Base-by-base conservation (phyloP, 176 grass and related monocot genomes). In the Oryza rufipogon region DNA sequence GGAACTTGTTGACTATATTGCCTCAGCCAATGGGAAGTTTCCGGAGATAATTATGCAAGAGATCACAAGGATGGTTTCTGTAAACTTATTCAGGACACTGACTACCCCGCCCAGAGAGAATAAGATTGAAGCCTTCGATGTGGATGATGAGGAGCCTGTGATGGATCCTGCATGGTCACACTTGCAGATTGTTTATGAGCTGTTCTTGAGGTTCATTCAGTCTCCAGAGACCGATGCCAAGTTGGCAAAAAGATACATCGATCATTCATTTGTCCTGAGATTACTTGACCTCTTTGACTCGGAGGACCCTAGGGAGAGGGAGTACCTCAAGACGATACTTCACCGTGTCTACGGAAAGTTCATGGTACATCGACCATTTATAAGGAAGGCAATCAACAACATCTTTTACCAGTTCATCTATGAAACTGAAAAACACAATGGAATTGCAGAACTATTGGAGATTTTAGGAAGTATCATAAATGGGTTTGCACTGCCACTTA, bases 351-450 rank as follows among this genome's bases (percentile, higher is more conserved):
- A 97, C 5, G 94, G 94, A 66, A 97, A 97, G 75, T 97, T 97
- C 89, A 97, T 97, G 94, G 94, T 97, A 45, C 94, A 97, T 76
- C 87, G 94, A 0, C 94, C 94, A 19, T 89, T 86, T 48, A 93
- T 97, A 78, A 66, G 94, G 74, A 97, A 97, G 86, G 94, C 87
- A 16, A 94, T 97, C 66, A 94, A 88, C 74, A 91, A 97, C 67
- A 97, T 93, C 36, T 97, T 97, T 83, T 97, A 97, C 52, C 94
- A 90, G 74, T 97, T 94, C 67, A 91, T 93, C 78, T 97, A 92
- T 75, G 94, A 97, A 83, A 97, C 91, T 47, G 94, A 94, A 61
- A 93, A 94, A 28, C 94, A 97, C 76, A 97, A 85, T 73, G 94
- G 94, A 32, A 97, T 97, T 77, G 94, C 89, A 46, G 94, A 97